Evolutionary conservation across 2,329 filamentous ascomycete species (phyloP), one percentile per base, ranked within the genome.

Genomic region (Mariannaea elegans): DNA sequence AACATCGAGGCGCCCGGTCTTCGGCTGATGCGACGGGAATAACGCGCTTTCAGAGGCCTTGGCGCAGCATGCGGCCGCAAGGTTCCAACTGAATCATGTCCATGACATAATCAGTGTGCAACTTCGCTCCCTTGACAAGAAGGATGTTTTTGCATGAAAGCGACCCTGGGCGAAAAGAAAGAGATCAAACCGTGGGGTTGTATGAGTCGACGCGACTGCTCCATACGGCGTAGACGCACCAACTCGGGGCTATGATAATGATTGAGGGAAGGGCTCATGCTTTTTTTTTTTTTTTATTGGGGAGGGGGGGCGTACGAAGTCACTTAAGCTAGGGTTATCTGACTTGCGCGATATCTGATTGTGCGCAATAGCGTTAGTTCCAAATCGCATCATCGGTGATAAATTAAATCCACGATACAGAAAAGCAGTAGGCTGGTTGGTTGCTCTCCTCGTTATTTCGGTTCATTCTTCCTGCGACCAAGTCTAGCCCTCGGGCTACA

Each of bases 11-110:
- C 34, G 34, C n/a, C 44, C 45, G 23, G 34, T 45, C 38, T 54
- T 58, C 39, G 42, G 55, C 48, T 56, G 47, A 36, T 53, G 42
- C 42, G 27, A 55, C 59, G 59, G 62, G 62, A 64, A 64, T 64
- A 64, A 57, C 59, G 52, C 56, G 56, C 62, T 27, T 41, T 27
- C 18, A 32, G 41, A 19, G 27, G 39, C 34, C 44, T 46, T 47
- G 56, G 19, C 42, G 50, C 38, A n/a, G 27, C 21, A 44, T 45
- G 50, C 50, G 44, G 56, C 44, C 49, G 38, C 56, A 59, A 34
- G 48, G 56, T 52, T 53, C 53, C 46, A 46, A 59, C 36, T 16
- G 31, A 7, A 13, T 46, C 23, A 27, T 27, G 9, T 27, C 6
- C 24, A 27, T 27, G 24, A 27, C 9, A 9, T 9, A 27, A 27